Evolutionary conservation across 2,329 filamentous ascomycete genomes (phyloP).

Genomic region (Whalleya microplaca): DNA sequence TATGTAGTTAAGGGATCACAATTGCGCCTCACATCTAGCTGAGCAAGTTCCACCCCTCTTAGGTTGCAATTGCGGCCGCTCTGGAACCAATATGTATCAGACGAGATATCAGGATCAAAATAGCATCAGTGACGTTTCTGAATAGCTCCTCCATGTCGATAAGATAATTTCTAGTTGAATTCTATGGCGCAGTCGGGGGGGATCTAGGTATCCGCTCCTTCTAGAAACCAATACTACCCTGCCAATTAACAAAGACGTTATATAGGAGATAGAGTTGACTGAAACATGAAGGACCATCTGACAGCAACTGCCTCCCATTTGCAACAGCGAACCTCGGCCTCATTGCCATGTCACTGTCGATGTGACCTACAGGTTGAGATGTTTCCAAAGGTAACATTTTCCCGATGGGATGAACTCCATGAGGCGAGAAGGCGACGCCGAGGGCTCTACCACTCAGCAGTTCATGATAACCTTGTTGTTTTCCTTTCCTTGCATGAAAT

Average conservation of each 20-base stretch:
- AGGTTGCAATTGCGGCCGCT: too few relatives aligned
- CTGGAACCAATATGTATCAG: too few relatives aligned
- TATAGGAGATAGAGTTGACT: background rate
- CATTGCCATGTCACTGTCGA: background rate
- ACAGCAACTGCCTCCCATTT: background rate
- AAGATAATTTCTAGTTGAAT: too few relatives aligned
- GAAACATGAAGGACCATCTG: background rate
- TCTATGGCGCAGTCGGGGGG: too few relatives aligned
- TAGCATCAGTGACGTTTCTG: too few relatives aligned
- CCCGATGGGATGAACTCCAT: background rate
- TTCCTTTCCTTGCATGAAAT: background rate
- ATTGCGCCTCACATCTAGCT: background rate
- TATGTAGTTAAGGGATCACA: background rate
- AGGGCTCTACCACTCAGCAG: background rate
- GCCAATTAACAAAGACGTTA: background rate
- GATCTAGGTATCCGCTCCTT: too few relatives aligned
- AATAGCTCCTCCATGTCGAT: too few relatives aligned
- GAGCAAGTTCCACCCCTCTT: too few relatives aligned
- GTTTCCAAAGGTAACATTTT: background rate
- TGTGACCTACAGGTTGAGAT: background rate
- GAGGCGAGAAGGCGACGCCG: background rate
- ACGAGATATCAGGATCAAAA: too few relatives aligned
- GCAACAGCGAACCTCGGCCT: background rate
- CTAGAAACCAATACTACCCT: too few relatives aligned
- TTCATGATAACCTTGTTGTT: too few relatives aligned